A percentile compares a stretch with the other conserved stretches of the same genome.
Conservation (phyloP, 148 eudicot genomes). For the Diospyros kaki region DNA sequence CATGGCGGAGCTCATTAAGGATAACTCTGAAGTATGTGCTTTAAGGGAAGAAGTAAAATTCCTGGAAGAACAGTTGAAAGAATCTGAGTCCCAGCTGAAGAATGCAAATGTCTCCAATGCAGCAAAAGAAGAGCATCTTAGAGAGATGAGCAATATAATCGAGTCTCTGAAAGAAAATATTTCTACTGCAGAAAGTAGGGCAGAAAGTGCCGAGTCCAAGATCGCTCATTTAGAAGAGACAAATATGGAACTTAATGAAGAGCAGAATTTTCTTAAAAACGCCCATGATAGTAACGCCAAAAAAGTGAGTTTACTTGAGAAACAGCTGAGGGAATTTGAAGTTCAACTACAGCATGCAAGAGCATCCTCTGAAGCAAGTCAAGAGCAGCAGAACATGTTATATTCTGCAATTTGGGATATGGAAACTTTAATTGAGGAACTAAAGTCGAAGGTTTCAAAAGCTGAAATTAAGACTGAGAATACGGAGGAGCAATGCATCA, state of each 20-base stretch:
- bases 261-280: conserved; percentile 64
- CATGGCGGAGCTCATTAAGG: conserved; percentile 23
- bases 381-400: conserved; percentile 86
- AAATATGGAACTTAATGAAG: conserved; percentile 72
- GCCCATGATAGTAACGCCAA: conserved; percentile 49
- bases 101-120: conserved; percentile 38
- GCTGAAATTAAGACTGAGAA: conserved; percentile 61
- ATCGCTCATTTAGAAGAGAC: conserved; percentile 55
- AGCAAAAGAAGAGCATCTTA: conserved; percentile 43
- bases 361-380: conserved; percentile 72
- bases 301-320: conserved; percentile 68
- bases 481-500: conserved; percentile 55
- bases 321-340: conserved; percentile 67
- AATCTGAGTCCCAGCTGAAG: conserved; percentile 35
- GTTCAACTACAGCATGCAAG: conserved; percentile 56
- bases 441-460: conserved; percentile 67
- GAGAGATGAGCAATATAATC: conserved; percentile 38
- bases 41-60: conserved; percentile 42
- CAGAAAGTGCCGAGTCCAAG: conserved; percentile 62
- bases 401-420: conserved; percentile 98
- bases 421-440: conserved; percentile 93
- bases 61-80: conserved; percentile 45
- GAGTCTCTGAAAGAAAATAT: conserved; percentile 50
- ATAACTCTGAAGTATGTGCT: conserved; percentile 32
- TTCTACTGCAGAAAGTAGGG: conserved; percentile 50